Evolutionary conservation across 208 protist genomes (phyloP), one percentile per base, ranked within the genome.

Genomic region (Crithidia sp.): DNA sequence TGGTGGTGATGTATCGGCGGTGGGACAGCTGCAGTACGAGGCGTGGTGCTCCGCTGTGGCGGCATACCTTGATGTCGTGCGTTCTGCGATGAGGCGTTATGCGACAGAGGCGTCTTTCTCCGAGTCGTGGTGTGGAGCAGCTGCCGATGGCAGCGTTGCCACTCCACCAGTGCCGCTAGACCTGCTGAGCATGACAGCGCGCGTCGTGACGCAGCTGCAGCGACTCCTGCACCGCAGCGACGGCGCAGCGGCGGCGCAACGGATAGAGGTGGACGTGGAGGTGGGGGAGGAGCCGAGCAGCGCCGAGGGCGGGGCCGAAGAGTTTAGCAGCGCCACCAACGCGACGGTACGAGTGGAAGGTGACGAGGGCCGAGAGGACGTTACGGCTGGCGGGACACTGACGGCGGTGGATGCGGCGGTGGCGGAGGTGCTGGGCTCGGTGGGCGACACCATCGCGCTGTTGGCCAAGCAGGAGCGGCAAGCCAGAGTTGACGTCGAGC

Each of bases 361-460:
- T 19, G 45, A 62, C 4, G 52, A 55, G 28, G 28, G 28, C 28
- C 28, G 28, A 28, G 28, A 28, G 28, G 28, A 28, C 28, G 28
- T 28, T 28, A 28, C 28, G 28, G 28, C 28, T 28, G 28, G 28
- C 28, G 28, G 28, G 62, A 45, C 57, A 14, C 45, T 62, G 44
- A 17, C 64, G 6, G 9, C 52, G 13, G 44, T 73, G 6, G 70
- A 77, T 14, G 50, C 9, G 43, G 43, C 60, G 28, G 54, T 73
- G 47, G 52, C 49, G 43, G 71, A 74, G 9, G 52, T 61, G 17
- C 62, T 81, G 5, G 63, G 47, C 13, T 14, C 57, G 37, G 40
- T 81, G 3, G 76, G 76, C 12, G 76, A 81, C 53, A 76, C 69
- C 0, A 76, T 81, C 39, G 69, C 56, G n/a, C 37, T 45, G n/a